Percentiles rank a stretch among this genome's conserved stretches.
These are phyloP conservation scores for Rhododendron henanense DNA, from an alignment of 148 eudicot genomes.

Conservation along the genomic window DNA sequence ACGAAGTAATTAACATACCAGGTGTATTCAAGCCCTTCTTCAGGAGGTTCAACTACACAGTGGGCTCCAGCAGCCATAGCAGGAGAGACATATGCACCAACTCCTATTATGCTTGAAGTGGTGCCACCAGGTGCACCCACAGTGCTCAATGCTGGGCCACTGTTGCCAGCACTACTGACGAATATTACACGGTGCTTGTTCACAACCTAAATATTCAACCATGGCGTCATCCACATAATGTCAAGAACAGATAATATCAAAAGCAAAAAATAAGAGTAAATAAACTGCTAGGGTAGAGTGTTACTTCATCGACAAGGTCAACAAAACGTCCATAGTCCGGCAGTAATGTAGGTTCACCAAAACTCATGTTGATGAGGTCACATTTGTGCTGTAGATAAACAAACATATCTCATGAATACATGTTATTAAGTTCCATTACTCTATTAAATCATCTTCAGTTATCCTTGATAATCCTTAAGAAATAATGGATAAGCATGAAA, in stretches of 20 bases:
- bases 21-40: constrained; percentile 93
- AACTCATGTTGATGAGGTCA: constrained; percentile 98
- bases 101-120: constrained; percentile 91
- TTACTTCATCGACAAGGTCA: constrained; percentile 91
- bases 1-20: constrained; percentile 46
- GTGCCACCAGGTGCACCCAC: constrained; percentile 99
- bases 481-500: background rate
- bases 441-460: background rate
- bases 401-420: background rate
- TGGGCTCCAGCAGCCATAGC: constrained; percentile 98
- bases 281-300: background rate
- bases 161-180: constrained; percentile 94
- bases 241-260: background rate
- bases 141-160: constrained; percentile 92
- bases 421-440: background rate
- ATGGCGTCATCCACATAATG: constrained; percentile 1
- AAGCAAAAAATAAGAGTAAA: background rate
- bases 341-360: constrained; percentile 82
- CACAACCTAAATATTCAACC: constrained; percentile 55
- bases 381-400: constrained; percentile 79
- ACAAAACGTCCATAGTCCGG: constrained; percentile 99
- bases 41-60: constrained; percentile 74
- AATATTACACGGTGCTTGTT: constrained; percentile 79
- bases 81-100: constrained; percentile 99
- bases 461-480: background rate